These are phyloP conservation scores for Aspergillus novofumigatus DNA, from an alignment of 2,329 filamentous ascomycete species.

Conservation along the genomic window DNA sequence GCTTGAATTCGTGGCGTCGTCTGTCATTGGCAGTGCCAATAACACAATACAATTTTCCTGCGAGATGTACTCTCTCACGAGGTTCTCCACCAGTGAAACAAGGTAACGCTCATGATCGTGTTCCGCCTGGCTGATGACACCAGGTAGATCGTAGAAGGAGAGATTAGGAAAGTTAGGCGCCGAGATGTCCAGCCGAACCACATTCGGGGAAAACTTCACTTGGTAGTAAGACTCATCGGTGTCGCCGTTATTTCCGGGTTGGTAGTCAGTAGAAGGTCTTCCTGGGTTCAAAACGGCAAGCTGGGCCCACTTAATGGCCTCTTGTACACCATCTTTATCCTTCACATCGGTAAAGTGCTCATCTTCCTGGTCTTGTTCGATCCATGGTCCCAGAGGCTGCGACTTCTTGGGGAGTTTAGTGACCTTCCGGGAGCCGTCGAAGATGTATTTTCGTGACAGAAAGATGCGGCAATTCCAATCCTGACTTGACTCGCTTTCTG, in stretches of 20 bases:
- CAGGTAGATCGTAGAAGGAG: constrained; percentile 81
- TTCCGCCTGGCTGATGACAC: constrained; percentile 69
- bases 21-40: constrained; percentile 72
- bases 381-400: constrained; percentile 65
- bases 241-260: constrained; percentile 46
- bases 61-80: constrained; percentile 66
- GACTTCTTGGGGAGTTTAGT: constrained; percentile 46
- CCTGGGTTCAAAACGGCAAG: constrained; percentile 69
- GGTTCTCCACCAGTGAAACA: constrained; percentile 65
- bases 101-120: constrained; percentile 63
- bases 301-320: constrained; percentile 69
- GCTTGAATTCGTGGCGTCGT: constrained; percentile 70
- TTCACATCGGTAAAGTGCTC: constrained; percentile 61
- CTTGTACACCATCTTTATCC: constrained; percentile 60
- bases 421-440: constrained; percentile 35
- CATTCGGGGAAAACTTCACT: constrained; percentile 76
- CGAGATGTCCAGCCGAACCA: constrained; percentile 71
- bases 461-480: constrained; percentile 65
- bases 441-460: constrained; percentile 62
- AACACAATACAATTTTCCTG: constrained; percentile 70
- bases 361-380: constrained; percentile 42
- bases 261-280: constrained; percentile 49
- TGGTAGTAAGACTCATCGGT: constrained; percentile 32
- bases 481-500: constrained; percentile 42
- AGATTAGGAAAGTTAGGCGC: constrained; percentile 67